Percentiles rank a stretch among this genome's conserved stretches.
phyloP scores from a whole-genome alignment of 2,329 filamentous ascomycete species.

The Orbilia ellipsospora region DNA sequence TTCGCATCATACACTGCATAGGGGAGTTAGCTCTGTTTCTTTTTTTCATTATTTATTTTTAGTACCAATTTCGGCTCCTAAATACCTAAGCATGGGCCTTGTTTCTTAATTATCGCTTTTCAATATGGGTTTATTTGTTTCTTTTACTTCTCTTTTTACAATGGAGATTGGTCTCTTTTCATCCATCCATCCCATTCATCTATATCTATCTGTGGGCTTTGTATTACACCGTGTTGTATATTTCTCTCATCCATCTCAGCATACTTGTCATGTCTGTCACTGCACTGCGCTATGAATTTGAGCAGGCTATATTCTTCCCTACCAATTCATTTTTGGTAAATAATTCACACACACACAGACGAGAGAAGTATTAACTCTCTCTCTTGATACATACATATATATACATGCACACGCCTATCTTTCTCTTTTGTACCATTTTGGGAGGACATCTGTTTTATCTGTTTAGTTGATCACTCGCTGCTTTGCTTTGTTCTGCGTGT shows the following conservation, averaged over 20 bases:
- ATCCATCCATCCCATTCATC: slow-evolving; percentile 27
- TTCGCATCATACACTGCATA: slow-evolving; percentile 54
- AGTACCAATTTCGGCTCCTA: slow-evolving; percentile 13
- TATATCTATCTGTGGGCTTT: slow-evolving; percentile 6
- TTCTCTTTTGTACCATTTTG: slow-evolving; percentile 21
- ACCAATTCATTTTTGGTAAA: slow-evolving; percentile 30
- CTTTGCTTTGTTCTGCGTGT: slow-evolving; percentile 20
- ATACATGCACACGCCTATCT: slow-evolving; percentile 11
- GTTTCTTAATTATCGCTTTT: slow-evolving; percentile 40
- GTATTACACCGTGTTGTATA: slow-evolving; percentile 43
- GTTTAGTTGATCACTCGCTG: slow-evolving; percentile 12
- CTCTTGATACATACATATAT: slow-evolving; percentile 39
- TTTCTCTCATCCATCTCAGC: slow-evolving; percentile 23
- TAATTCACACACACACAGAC: slow-evolving; percentile 19
- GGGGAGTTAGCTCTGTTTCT: slow-evolving; percentile 39
- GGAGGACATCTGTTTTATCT: slow-evolving; percentile 30
- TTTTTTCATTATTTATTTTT: slow-evolving; percentile 19
- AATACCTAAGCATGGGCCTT: slow-evolving; percentile 45
- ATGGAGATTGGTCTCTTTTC: slow-evolving; percentile 42
- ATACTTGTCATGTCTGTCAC: slow-evolving; percentile 1
- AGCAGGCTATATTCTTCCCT: slow-evolving; percentile 20
- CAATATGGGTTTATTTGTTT: slow-evolving; percentile 16
- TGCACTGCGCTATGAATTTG: slow-evolving; percentile 29
- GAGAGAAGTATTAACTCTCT: slow-evolving; percentile 5
- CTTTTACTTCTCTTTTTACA: slow-evolving; percentile 25